Conservation (phyloP, 2,329 filamentous ascomycete species). For the Cordyceps pruinosa region DNA sequence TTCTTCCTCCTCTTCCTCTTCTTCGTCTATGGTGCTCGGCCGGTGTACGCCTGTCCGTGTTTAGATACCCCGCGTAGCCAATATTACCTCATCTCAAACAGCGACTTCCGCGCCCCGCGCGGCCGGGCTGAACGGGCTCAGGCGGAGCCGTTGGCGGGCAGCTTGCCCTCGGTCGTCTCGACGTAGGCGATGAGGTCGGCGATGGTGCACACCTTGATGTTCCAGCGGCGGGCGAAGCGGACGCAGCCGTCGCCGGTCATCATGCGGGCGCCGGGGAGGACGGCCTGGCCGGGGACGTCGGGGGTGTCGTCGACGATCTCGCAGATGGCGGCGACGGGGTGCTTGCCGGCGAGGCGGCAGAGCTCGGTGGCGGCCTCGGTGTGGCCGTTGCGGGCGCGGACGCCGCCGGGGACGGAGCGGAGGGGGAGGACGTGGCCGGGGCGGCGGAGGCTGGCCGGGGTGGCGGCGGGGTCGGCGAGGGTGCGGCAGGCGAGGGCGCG, state of each 20-base stretch:
- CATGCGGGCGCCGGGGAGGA: constrained; percentile 71
- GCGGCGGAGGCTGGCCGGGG: constrained; percentile 59
- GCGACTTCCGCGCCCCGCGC: no score
- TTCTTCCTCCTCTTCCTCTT: not conserved
- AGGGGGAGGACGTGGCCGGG: constrained; percentile 90
- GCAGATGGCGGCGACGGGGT: constrained; percentile 73
- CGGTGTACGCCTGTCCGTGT: no score
- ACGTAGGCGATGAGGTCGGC: constrained; percentile 78
- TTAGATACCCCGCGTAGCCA: not conserved
- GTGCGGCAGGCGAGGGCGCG: constrained; percentile 72
- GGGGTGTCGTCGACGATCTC: constrained; percentile 86
- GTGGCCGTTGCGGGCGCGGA: constrained; percentile 73
- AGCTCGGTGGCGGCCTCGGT: constrained; percentile 93
- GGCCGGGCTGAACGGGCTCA: not conserved
- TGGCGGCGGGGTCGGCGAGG: constrained; percentile 61
- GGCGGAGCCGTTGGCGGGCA: constrained; percentile 36
- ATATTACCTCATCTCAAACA: no score
- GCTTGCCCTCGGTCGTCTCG: constrained; percentile 64
- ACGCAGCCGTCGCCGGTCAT: constrained; percentile 84
- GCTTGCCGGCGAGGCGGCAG: constrained; percentile 75
- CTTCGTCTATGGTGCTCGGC: not conserved
- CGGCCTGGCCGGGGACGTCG: constrained; percentile 59
- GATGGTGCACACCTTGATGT: constrained; percentile 91
- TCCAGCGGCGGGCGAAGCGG: constrained; percentile 79
- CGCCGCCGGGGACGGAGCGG: constrained; percentile 69